phyloP scores from a whole-genome alignment of 768 basidiomycete genomes.

The Tricholomella constricta region DNA sequence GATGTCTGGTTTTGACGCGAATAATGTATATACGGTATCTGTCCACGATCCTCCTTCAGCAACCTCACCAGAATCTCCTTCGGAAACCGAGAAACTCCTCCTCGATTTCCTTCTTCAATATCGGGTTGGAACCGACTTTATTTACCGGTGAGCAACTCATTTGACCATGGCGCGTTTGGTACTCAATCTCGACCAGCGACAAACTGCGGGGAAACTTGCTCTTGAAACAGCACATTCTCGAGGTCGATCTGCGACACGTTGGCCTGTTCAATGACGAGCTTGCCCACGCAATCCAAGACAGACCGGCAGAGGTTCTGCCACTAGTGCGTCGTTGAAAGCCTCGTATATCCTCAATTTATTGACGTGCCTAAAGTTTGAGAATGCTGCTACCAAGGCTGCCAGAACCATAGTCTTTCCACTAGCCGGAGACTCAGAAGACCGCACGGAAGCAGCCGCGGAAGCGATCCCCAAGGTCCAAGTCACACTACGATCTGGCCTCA shows the following conservation, averaged over 20 bases:
- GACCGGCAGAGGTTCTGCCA: constrained; percentile 86
- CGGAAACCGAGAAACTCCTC: constrained; percentile 78
- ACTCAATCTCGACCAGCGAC: constrained; percentile 53
- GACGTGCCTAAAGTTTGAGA: constrained; percentile 71
- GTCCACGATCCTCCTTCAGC: constrained; percentile 66
- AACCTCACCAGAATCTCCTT: constrained; percentile 66
- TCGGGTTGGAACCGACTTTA: constrained; percentile 87
- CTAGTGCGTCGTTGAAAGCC: constrained; percentile 54
- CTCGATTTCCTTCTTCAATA: constrained; percentile 88
- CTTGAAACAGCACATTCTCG: constrained; percentile 82
- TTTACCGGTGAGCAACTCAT: constrained; percentile 68
- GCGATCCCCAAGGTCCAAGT: constrained; percentile 76
- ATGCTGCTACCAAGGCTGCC: constrained; percentile 84
- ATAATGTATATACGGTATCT: constrained; percentile 79
- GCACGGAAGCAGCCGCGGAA: constrained; percentile 39
- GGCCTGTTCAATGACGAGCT: constrained; percentile 91
- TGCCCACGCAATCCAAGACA: constrained; percentile 86
- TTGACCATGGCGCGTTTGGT: neutral
- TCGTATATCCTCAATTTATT: neutral
- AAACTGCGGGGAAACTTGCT: constrained; percentile 88
- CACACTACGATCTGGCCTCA: constrained; percentile 85
- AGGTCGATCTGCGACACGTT: constrained; percentile 81
- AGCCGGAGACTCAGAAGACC: constrained; percentile 49
- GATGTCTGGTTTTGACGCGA: constrained; percentile 90
- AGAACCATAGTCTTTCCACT: constrained; percentile 83